Percentiles rank a stretch among this genome's conserved stretches.
These are phyloP conservation scores for Brassica juncea DNA, from an alignment of 345 rosid species.

Conservation along the genomic window DNA sequence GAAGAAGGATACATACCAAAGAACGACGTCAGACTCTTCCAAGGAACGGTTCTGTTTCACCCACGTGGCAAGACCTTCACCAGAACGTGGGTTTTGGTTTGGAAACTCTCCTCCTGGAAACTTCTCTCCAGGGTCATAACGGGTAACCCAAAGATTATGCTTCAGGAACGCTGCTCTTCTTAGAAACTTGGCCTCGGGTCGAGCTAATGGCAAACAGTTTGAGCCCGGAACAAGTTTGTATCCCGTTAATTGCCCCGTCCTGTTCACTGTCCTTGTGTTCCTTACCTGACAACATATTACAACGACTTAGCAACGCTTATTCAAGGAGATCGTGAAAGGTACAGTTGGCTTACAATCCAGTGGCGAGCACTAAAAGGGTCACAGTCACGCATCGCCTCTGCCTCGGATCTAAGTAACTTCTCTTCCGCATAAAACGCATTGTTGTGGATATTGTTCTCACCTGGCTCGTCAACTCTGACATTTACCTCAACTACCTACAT, in stretches of 20 bases:
- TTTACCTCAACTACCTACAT: conserved; percentile 84
- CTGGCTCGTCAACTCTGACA: conserved; percentile 74
- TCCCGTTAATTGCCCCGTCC: conserved; percentile 86
- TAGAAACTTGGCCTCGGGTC: conserved; percentile 79
- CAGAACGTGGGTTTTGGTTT: conserved; percentile 84
- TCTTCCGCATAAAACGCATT: conserved; percentile 93
- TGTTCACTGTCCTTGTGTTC: conserved; percentile 83
- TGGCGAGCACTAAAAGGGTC: conserved; percentile 80
- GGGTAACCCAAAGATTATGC: conserved; percentile 89
- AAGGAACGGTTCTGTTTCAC: conserved; percentile 76
- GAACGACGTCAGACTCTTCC: conserved; percentile 82
- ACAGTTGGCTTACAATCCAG: conserved; percentile 75
- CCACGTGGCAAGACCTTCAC: conserved; percentile 89
- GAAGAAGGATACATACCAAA: conserved; percentile 55
- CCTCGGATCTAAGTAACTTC: conserved; percentile 67
- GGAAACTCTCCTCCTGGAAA: conserved; percentile 96
- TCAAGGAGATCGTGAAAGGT: conserved; percentile 19
- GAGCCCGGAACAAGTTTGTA: conserved; percentile 87
- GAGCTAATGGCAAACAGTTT: conserved; percentile 84
- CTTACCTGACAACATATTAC: conserved; percentile 58
- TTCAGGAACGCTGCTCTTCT: conserved; percentile 86
- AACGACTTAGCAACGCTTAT: conserved; percentile 8
- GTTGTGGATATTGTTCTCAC: conserved; percentile 75
- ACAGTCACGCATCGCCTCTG: conserved; percentile 82
- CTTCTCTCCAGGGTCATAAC: conserved; percentile 62